Evolutionary conservation across 208 protist genomes (phyloP).

Genomic region (Spongospora subterranea): DNA sequence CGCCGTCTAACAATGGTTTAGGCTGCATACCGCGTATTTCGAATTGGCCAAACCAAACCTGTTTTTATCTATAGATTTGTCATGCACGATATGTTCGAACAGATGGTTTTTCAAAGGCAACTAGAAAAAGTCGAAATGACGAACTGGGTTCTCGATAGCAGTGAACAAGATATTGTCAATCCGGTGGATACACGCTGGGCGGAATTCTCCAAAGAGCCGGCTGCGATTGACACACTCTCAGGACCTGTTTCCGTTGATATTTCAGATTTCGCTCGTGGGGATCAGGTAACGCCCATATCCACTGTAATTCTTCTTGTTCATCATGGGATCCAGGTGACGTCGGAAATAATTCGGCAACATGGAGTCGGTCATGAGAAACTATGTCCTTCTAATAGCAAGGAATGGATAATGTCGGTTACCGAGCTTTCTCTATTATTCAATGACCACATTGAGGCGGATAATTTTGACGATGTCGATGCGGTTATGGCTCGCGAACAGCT

Average conservation of each 20-base stretch:
- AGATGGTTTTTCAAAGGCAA: constrained; percentile 62
- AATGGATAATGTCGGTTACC: neutral
- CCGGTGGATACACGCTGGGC: neutral
- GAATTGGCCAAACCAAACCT: constrained; percentile 62
- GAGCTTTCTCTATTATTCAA: constrained; percentile 7
- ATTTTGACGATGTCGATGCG: neutral
- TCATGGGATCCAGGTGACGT: neutral
- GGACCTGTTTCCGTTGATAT: neutral
- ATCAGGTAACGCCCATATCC: neutral
- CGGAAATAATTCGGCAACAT: neutral
- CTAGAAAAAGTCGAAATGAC: constrained; percentile 55
- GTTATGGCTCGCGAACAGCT: constrained; percentile 5
- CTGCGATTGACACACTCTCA: neutral
- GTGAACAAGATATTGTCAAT: neutral
- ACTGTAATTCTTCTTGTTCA: neutral
- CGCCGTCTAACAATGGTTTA: constrained; percentile 2
- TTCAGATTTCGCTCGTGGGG: neutral
- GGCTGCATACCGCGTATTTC: constrained; percentile 63
- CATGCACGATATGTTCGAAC: constrained; percentile 63
- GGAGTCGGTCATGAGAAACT: neutral
- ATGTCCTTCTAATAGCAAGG: too few species aligned
- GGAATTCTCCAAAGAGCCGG: constrained; percentile 2
- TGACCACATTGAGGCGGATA: neutral
- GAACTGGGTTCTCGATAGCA: constrained; percentile 31
- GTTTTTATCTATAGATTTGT: constrained; percentile 67